A percentile compares a stretch with the other conserved stretches of the same genome.
phyloP scores from a whole-genome alignment of 768 basidiomycete genomes.

The Strobilomyces confusus region DNA sequence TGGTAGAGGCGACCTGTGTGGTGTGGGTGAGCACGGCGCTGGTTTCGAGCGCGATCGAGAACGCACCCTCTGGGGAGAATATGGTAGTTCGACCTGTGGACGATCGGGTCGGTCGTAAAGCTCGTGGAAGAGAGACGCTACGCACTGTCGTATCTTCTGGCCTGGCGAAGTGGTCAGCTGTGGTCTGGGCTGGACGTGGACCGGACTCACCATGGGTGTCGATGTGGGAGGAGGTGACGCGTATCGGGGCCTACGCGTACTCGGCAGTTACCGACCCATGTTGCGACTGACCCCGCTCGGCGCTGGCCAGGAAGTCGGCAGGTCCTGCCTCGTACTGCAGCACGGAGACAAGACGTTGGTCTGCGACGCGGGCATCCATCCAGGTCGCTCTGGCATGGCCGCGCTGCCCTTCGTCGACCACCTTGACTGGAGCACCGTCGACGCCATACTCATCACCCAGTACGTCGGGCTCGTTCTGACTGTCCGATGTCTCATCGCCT shows the following conservation, averaged over 20 bases:
- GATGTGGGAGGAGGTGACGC: conserved; percentile 27
- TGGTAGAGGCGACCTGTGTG: conserved; percentile 90
- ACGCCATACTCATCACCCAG: conserved; percentile 93
- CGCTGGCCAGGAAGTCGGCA: conserved; percentile 94
- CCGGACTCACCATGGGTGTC: conserved; percentile 45
- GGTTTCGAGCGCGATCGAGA: conserved; percentile 1
- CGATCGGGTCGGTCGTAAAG: conserved; percentile 20
- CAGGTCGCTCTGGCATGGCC: conserved; percentile 89
- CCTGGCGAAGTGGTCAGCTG: conserved; percentile 37
- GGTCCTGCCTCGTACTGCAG: conserved; percentile 93
- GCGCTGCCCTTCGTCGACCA: conserved; percentile 94
- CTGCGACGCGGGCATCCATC: conserved; percentile 93
- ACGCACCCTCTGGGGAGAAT: conserved; percentile 94
- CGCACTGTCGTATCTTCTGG: conserved; percentile 94
- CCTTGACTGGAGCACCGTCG: conserved; percentile 95
- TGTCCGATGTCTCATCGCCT: background rate
- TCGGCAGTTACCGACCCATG: conserved; percentile 22
- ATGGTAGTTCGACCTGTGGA: conserved; percentile 88
- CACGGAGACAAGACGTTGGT: conserved; percentile 89
- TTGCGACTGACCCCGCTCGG: conserved; percentile 84
- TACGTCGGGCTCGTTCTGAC: conserved; percentile 38
- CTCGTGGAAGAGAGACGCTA: conserved; percentile 15
- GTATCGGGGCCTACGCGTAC: conserved; percentile 5
- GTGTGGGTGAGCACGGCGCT: conserved; percentile 7
- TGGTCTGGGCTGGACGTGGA: background rate